Percentiles rank a stretch among this genome's conserved stretches.
These are phyloP conservation scores for Thermothielavioides terrestris DNA, from an alignment of 495 filamentous ascomycete species.

Conservation along the genomic window DNA sequence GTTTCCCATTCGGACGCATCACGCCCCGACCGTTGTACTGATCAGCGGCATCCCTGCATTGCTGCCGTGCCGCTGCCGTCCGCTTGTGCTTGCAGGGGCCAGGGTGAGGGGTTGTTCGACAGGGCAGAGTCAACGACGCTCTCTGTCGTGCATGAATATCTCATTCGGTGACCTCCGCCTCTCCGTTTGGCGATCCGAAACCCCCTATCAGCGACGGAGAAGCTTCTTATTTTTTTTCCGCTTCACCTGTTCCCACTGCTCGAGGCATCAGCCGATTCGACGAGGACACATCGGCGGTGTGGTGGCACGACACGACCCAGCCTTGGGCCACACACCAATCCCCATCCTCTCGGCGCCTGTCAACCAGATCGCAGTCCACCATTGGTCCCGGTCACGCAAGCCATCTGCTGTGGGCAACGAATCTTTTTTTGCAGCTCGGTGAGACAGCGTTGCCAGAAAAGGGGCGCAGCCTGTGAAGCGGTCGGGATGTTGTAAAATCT, in stretches of 20 bases:
- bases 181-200: constrained; percentile 22
- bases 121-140: no score
- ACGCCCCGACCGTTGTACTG: not conserved
- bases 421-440: constrained; percentile 17
- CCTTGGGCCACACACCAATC: constrained; percentile 22
- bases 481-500: constrained; percentile 2
- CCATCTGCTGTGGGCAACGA: constrained; percentile 18
- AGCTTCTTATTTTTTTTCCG: not conserved
- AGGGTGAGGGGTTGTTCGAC: constrained; percentile 4
- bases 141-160: constrained; percentile 27
- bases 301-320: constrained; percentile 24
- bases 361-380: constrained; percentile 17
- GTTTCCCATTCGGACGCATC: not conserved
- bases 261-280: constrained; percentile 14
- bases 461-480: constrained; percentile 13
- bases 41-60: not conserved
- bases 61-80: constrained; percentile 6
- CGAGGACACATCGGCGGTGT: constrained; percentile 19
- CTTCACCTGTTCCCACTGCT: constrained; percentile 7
- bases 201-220: constrained; percentile 19
- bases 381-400: constrained; percentile 23
- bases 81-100: constrained; percentile 14
- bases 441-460: constrained; percentile 9
- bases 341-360: constrained; percentile 16
- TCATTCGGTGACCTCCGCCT: constrained; percentile 16